Base-by-base conservation (phyloP, 1,284 basidiomycete genomes). In the Moesziomyces sp. region DNA sequence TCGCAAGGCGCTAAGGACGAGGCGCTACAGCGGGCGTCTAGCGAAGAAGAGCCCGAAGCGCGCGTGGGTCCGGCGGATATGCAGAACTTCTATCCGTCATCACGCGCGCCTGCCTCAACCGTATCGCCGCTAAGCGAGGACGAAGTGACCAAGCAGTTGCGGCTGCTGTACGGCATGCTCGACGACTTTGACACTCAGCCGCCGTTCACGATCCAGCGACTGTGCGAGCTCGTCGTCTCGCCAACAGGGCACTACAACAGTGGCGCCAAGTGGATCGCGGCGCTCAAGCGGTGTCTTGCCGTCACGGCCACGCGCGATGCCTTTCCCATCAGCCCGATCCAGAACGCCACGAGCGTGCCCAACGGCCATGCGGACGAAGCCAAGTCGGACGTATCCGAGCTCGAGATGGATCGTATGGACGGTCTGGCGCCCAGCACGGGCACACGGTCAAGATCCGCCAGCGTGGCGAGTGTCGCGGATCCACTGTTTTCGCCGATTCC, bases 131-230 rank as follows among this genome's bases (percentile, higher is more conserved):
- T 72, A 10, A 28, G 48, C 1, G 28, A 52, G 2, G n/a, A 10
- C 35, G 45, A 62, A 11, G 35, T 50, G 30, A 13, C 42, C 30
- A n/a, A 35, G 1, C 19, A 52, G 13, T 47, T 40, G 2, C 13
- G 18, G 3, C 26, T n/a, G 1, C 43, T 73, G 11, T 77, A 50
- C 35, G 16, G 46, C 34, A 60, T 74, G 60, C 56, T 77, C 6
- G 75, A 77, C 35, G 75, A 77, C 46, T 77, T 77, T 59, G 75
- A 77, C 56, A 18, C 52, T 1, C 69, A 77, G 52, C 75, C 77
- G 13, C 77, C 77, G 13, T 79, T 79, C 51, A 79, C 77, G 24
- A 75, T 79, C 42, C 77, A 79, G 45, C 67, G 77, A 2, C 55
- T 79, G 5, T 59, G 58, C 46, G 77, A 77, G 43, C 55, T 79